Evolutionary conservation across 192 early-diverging fungal species (phyloP).

Genomic region (Rhizoclosmatium sp.): DNA sequence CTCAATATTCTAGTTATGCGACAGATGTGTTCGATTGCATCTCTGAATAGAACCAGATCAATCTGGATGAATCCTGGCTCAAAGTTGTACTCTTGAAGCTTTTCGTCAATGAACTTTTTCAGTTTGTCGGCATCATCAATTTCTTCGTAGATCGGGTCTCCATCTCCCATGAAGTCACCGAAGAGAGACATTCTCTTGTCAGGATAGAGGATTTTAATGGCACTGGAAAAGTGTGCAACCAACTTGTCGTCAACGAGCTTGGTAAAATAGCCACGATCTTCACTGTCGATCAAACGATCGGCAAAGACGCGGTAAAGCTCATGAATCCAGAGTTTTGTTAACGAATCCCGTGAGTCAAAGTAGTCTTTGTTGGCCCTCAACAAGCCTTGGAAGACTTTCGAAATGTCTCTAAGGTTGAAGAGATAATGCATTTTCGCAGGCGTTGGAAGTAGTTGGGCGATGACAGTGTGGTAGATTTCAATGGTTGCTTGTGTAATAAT

Average conservation of each 20-base stretch:
- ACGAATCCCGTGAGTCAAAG: conserved; percentile 58
- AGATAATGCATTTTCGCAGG: conserved; percentile 69
- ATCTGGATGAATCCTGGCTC: conserved; percentile 62
- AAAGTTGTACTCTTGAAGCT: conserved; percentile 63
- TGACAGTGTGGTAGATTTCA: conserved; percentile 63
- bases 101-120: conserved; percentile 61
- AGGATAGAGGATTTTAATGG: conserved; percentile 56
- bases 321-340: conserved; percentile 65
- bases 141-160: conserved; percentile 58
- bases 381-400: conserved; percentile 68
- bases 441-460: conserved; percentile 62
- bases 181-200: conserved; percentile 60
- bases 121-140: conserved; percentile 53
- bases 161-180: conserved; percentile 62
- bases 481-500: conserved; percentile 63
- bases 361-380: conserved; percentile 62
- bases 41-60: conserved; percentile 61
- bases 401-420: conserved; percentile 69
- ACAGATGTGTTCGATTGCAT: conserved; percentile 69
- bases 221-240: conserved; percentile 50
- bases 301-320: conserved; percentile 62
- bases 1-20: conserved; percentile 62
- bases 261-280: conserved; percentile 57
- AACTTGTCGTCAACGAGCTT: conserved; percentile 67
- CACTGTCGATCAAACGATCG: conserved; percentile 62